These are phyloP conservation scores for Plectranthus barbatus DNA, from an alignment of 257 asterid species.

Conservation along the genomic window DNA sequence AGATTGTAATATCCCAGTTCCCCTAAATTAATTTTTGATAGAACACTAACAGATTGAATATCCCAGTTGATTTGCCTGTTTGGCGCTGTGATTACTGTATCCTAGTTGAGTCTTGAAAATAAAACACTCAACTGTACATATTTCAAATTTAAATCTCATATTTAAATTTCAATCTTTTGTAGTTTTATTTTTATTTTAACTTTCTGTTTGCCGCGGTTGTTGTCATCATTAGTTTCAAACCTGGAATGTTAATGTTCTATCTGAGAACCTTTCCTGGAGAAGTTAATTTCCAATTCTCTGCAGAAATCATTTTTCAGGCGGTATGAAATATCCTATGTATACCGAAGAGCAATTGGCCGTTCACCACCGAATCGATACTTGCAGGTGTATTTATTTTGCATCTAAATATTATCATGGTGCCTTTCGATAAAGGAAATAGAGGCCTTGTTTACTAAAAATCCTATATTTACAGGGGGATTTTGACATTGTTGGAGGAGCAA, in stretches of 20 bases:
- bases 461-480: conserved; percentile 64
- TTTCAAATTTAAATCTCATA: not conserved
- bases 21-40: not conserved
- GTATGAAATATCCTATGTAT: conserved; percentile 75
- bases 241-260: not conserved
- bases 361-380: conserved; percentile 94
- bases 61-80: not conserved
- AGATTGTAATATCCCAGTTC: not conserved
- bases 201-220: not conserved
- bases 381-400: conserved; percentile 47
- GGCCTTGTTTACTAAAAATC: not conserved
- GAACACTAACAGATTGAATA: not conserved
- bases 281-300: conserved; percentile 14
- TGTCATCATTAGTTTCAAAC: not conserved
- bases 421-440: not conserved
- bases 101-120: not conserved
- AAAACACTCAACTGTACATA: not conserved
- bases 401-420: not conserved
- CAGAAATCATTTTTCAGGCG: conserved; percentile 83
- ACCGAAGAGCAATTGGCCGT: conserved; percentile 89
- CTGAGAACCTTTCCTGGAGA: not conserved
- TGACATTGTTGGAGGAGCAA: conserved; percentile 88
- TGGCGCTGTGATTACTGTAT: not conserved
- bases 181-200: not conserved
- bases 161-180: not conserved